Evolutionary conservation across 495 filamentous ascomycete species (phyloP).

Genomic region (Aspergillus ellipticus): DNA sequence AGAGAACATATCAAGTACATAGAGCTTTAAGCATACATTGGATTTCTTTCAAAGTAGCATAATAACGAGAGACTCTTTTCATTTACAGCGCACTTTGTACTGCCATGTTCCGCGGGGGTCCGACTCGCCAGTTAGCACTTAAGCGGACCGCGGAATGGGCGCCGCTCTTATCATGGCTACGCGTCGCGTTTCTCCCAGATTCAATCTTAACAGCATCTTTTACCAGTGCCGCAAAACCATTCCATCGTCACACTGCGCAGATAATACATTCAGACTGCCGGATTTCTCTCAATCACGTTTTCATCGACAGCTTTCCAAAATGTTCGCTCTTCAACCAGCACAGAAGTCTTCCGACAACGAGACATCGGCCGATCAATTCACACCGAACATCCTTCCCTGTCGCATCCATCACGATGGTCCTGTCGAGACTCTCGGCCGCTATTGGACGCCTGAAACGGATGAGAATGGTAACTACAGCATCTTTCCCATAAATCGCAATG

Average conservation of each 20-base stretch:
- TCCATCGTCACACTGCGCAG: neutral
- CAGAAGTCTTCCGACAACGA: slow-evolving; percentile 20
- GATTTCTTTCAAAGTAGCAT: neutral
- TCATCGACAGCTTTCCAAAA: too few relatives aligned
- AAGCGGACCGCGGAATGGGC: neutral
- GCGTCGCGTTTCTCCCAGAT: slow-evolving; percentile 30
- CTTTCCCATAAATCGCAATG: neutral
- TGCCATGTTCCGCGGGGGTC: slow-evolving; percentile 27
- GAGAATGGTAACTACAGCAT: slow-evolving; percentile 34
- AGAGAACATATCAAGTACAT: neutral
- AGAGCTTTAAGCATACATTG: neutral
- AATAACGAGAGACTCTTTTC: neutral
- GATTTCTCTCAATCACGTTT: too few relatives aligned
- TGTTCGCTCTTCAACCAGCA: slow-evolving; percentile 38
- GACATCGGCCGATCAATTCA: slow-evolving; percentile 30
- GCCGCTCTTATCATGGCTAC: slow-evolving; percentile 12
- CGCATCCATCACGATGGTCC: slow-evolving; percentile 75
- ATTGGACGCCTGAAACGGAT: slow-evolving; percentile 61
- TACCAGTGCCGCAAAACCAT: neutral
- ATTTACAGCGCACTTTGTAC: neutral
- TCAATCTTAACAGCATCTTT: neutral
- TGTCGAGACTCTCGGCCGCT: slow-evolving; percentile 59
- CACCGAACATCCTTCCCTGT: slow-evolving; percentile 81
- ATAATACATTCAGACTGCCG: neutral
- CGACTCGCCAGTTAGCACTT: neutral